A percentile compares a stretch with the other conserved stretches of the same genome.
These are phyloP conservation scores for Bacterosira constricta DNA, from an alignment of 108 stramenopile species.

Conservation along the genomic window DNA sequence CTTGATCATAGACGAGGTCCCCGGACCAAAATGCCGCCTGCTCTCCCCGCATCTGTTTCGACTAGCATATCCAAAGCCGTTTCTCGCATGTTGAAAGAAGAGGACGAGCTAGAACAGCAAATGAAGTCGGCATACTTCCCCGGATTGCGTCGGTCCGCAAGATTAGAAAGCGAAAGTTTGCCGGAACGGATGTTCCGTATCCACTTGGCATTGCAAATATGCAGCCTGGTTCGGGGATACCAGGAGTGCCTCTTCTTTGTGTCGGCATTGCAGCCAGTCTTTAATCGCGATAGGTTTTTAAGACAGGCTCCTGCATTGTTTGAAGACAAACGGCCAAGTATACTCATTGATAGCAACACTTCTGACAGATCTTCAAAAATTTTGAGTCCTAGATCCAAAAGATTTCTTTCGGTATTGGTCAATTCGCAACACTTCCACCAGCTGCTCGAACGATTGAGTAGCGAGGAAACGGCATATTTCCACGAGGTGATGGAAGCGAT, in stretches of 20 bases:
- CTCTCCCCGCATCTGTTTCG: constrained; percentile 78
- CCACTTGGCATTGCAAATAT: constrained; percentile 79
- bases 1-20: constrained; percentile 32
- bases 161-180: constrained; percentile 76
- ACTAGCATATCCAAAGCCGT: constrained; percentile 78
- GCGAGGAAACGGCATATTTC: constrained; percentile 68
- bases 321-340: constrained; percentile 61
- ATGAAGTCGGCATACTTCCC: constrained; percentile 49
- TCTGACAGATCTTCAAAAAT: constrained; percentile 38
- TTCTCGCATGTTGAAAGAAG: constrained; percentile 68
- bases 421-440: constrained; percentile 88
- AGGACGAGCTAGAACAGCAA: constrained; percentile 76
- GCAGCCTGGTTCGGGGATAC: constrained; percentile 78
- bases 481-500: constrained; percentile 82
- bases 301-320: constrained; percentile 78
- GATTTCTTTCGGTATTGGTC: constrained; percentile 79
- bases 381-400: constrained; percentile 74
- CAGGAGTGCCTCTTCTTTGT: constrained; percentile 81
- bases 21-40: constrained; percentile 64
- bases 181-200: constrained; percentile 85
- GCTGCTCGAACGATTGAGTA: constrained; percentile 67
- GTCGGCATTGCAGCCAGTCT: constrained; percentile 75
- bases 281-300: constrained; percentile 85
- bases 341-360: constrained; percentile 22
- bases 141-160: constrained; percentile 59